Evolutionary conservation across 805 yeast genomes (phyloP), one percentile per base, ranked within the genome.

Genomic region (Metschnikowia lachancei): DNA sequence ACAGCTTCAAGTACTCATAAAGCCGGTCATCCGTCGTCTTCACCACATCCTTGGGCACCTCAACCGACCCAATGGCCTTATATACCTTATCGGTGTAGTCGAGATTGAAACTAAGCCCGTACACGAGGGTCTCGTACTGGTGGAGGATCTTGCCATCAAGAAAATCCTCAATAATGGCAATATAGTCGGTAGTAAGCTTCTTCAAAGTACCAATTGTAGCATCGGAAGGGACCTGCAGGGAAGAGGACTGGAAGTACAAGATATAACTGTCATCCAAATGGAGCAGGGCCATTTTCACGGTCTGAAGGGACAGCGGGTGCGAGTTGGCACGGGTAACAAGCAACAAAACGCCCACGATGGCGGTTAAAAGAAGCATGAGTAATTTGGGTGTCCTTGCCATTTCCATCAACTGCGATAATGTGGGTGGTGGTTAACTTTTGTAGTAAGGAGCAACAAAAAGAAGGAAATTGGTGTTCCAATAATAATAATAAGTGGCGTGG

Each of bases 71-170:
- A n/a, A 49, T 32, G 8, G 45, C 50, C 30, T 39, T 44, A 38
- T 44, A 39, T 10, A 52, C 45, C 32, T 47, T 42, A 7, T 40
- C 36, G 2, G 50, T 42, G 38, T 41, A 35, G 5, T 42, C 44
- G 14, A 54, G 28, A 29, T 37, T 29, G 39, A 52, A 40, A 26
- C 47, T 31, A 17, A 54, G 24, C 4, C 57, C 57, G 13, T 43
- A 26, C 5, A 54, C 16, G 1, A 45, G 36, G 12, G 52, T 39
- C 17, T 50, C 54, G 45, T 46, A 54, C 20, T 29, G 30, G 37
- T 52, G 54, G 16, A 34, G 20, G 18, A 49, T 29, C 26, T 40
- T 18, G 12, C 53, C 53, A 13, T 37, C 50, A 12, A 49, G 46
- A 10, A n/a, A 37, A 9, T 36, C 12, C 28, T 39, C 30, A n/a